A percentile compares a stretch with the other conserved stretches of the same genome.
Evolutionary conservation across 129 eudicot species (phyloP).

Genomic region (Erigeron canadensis): DNA sequence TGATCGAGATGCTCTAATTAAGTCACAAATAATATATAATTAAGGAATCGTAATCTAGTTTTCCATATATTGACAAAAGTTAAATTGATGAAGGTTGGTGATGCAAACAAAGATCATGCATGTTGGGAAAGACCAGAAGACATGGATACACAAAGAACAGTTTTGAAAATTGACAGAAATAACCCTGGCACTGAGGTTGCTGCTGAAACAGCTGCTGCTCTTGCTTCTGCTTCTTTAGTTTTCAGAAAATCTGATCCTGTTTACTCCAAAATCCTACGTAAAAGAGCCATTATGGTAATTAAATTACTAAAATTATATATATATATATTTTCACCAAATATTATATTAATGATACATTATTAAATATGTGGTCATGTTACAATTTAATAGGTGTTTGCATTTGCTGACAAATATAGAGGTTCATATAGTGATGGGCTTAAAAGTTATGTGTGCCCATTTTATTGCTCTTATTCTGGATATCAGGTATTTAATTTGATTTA

Average conservation of each 20-base stretch:
- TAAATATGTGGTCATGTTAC: neutral
- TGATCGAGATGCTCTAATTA: too few species aligned
- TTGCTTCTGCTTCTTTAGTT: constrained; percentile 63
- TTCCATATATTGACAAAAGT: neutral
- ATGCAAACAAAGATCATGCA: constrained; percentile 51
- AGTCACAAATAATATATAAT: neutral
- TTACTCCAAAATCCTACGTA: constrained; percentile 49
- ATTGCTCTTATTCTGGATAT: constrained; percentile 60
- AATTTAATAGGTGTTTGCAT: constrained; percentile 51
- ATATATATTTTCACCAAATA: too few species aligned
- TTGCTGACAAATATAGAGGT: constrained; percentile 54
- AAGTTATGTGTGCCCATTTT: constrained; percentile 57
- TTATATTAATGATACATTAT: too few species aligned
- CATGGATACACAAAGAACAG: constrained; percentile 65
- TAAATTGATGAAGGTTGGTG: constrained; percentile 44
- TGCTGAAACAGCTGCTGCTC: constrained; percentile 78
- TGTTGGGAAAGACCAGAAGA: constrained; percentile 81
- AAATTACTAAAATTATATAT: neutral
- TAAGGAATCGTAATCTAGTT: constrained; percentile 8
- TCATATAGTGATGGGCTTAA: constrained; percentile 53
- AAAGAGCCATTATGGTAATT: constrained; percentile 46
- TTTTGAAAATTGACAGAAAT: constrained; percentile 34
- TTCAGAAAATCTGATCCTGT: constrained; percentile 34
- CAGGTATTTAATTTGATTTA: constrained; percentile 29
- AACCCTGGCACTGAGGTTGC: constrained; percentile 71